These are phyloP conservation scores for Yamadazyma spencermartinsiae DNA, from an alignment of 1,139 yeast genomes.

Conservation along the genomic window DNA sequence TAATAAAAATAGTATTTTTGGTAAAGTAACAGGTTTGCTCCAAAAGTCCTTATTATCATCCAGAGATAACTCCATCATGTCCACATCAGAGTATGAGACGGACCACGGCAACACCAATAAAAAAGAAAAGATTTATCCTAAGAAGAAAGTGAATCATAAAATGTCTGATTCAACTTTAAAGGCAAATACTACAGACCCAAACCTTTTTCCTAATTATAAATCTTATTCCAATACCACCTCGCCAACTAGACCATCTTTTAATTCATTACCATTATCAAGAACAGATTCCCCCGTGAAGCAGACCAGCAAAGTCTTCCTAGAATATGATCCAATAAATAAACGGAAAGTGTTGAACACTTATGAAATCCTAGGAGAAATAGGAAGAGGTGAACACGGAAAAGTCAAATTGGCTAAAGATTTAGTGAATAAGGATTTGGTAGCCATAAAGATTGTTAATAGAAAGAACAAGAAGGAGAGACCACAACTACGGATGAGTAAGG, in stretches of 20 bases:
- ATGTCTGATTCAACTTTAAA: slow-evolving; percentile 13
- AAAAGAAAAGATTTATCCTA: slow-evolving; percentile 1
- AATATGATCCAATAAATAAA: slow-evolving; percentile 85
- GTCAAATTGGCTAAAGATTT: slow-evolving; percentile 87
- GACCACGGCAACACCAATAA: slow-evolving; percentile 7
- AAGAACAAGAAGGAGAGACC: slow-evolving; percentile 57
- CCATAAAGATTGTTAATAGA: slow-evolving; percentile 89
- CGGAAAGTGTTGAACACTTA: slow-evolving; percentile 86
- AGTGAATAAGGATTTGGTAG: slow-evolving; percentile 71
- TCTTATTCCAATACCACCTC: neutral
- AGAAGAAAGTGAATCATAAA: slow-evolving; percentile 10
- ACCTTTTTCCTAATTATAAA: neutral
- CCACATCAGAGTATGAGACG: slow-evolving; percentile 11
- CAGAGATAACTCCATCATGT: slow-evolving; percentile 10
- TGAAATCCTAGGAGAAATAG: slow-evolving; percentile 84
- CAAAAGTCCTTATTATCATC: slow-evolving; percentile 22
- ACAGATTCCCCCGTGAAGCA: slow-evolving; percentile 60
- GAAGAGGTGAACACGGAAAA: slow-evolving; percentile 96
- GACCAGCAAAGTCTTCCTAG: slow-evolving; percentile 76
- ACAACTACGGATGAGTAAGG: slow-evolving; percentile 48
- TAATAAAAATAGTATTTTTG: slow-evolving; percentile 26
- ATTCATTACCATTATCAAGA: slow-evolving; percentile 13
- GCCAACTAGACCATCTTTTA: slow-evolving; percentile 2
- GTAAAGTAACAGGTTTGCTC: slow-evolving; percentile 35
- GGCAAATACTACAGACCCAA: neutral